Percentiles rank a stretch among this genome's conserved stretches.
Conservation (phyloP, 129 eudicot species). For the Flaveria bidentis region DNA sequence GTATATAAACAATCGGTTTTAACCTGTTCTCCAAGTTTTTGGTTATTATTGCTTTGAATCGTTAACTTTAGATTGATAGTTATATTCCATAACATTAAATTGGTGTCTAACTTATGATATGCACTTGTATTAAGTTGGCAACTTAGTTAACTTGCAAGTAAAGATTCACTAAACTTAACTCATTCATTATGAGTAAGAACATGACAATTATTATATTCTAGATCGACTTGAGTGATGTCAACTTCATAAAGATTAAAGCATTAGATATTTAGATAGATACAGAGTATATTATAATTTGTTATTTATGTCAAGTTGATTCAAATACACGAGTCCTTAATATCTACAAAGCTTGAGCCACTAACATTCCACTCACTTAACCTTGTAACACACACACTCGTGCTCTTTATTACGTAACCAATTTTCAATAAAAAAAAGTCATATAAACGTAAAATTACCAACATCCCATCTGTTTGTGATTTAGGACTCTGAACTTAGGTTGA, state of each 20-base stretch:
- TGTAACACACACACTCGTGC: too few species aligned
- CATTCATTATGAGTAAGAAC: neutral
- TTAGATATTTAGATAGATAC: neutral
- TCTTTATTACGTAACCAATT: too few species aligned
- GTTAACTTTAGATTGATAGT: neutral
- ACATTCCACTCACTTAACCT: too few species aligned
- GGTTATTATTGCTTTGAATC: neutral
- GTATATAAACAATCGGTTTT: neutral
- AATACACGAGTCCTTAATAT: neutral
- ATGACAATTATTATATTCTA: neutral
- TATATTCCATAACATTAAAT: neutral
- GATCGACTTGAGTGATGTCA: neutral
- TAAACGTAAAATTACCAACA: too few species aligned
- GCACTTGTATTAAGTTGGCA: neutral
- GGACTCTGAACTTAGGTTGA: too few species aligned
- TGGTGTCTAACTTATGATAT: neutral
- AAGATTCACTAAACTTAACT: neutral
- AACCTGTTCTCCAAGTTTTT: too few species aligned
- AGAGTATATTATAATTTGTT: neutral
- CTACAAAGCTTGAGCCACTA: neutral
- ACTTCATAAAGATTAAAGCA: neutral
- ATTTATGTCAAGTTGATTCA: neutral
- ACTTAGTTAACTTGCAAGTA: neutral
- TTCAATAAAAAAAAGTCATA: too few species aligned
- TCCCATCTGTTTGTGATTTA: too few species aligned